Evolutionary conservation across 352 stramenopile species (phyloP).

Genomic region (Aphanomyces euteiches): DNA sequence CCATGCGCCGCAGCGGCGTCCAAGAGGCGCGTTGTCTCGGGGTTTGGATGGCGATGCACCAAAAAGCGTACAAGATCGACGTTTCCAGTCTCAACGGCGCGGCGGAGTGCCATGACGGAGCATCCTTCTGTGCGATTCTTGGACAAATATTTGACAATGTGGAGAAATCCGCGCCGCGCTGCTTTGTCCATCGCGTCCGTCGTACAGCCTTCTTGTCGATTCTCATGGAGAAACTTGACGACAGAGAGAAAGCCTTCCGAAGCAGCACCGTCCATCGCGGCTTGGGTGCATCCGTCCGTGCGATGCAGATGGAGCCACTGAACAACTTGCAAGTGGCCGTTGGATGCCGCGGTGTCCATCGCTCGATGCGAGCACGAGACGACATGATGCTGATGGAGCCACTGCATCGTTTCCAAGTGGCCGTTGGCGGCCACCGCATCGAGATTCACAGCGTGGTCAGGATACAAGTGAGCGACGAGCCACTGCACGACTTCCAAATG

Average conservation of each 20-base stretch:
- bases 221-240: slow-evolving; percentile 24
- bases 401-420: slow-evolving; percentile 8
- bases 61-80: neutral
- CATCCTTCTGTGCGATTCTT: neutral
- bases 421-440: slow-evolving; percentile 1
- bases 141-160: neutral
- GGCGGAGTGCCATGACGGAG: neutral
- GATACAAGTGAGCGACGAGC: neutral
- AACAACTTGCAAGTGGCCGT: slow-evolving; percentile 36
- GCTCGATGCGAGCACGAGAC: slow-evolving; percentile 38
- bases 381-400: slow-evolving; percentile 11
- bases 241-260: slow-evolving; percentile 35
- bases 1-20: slow-evolving; percentile 1
- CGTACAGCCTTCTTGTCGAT: slow-evolving; percentile 8
- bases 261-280: slow-evolving; percentile 36
- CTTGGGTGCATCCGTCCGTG: slow-evolving; percentile 29
- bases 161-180: neutral
- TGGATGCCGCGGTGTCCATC: slow-evolving; percentile 38
- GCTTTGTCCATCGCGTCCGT: neutral
- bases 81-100: neutral
- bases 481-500: slow-evolving; percentile 37
- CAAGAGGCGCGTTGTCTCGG: neutral
- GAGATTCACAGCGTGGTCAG: neutral
- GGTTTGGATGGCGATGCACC: neutral
- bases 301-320: slow-evolving; percentile 36